Conservation (phyloP, 805 yeast species). For the Ogataea ganodermae region DNA sequence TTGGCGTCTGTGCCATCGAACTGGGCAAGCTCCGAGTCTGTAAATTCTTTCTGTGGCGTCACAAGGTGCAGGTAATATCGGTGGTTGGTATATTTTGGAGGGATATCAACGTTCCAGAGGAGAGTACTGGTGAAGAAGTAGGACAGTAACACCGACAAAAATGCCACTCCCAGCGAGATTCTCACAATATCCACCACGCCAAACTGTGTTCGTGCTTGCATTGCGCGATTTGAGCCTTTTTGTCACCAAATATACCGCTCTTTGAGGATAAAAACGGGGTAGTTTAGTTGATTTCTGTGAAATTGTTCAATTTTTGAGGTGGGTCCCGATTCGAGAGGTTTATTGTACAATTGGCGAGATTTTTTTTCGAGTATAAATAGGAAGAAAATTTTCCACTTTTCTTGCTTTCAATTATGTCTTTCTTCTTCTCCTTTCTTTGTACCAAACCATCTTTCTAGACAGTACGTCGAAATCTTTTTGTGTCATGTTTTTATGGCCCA, state of each 20-base stretch:
- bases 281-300: too few species aligned
- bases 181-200: conserved; percentile 30
- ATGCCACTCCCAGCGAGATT: conserved; percentile 46
- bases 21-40: conserved; percentile 47
- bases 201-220: conserved; percentile 6
- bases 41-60: conserved; percentile 33
- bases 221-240: neutral
- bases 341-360: neutral
- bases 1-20: conserved; percentile 51
- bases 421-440: conserved; percentile 24
- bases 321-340: conserved; percentile 6
- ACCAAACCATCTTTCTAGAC: conserved; percentile 40
- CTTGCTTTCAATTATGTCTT: neutral
- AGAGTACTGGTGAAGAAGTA: conserved; percentile 58
- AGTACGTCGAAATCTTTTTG: conserved; percentile 32
- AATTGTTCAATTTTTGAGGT: neutral
- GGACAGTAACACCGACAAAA: conserved; percentile 50
- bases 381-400: conserved; percentile 10
- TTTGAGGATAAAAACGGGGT: too few species aligned
- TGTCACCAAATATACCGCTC: too few species aligned
- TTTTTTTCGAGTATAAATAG: conserved; percentile 3
- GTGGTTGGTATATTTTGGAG: conserved; percentile 7
- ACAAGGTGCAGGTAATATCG: conserved; percentile 5
- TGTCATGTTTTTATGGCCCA: conserved; percentile 22
- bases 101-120: conserved; percentile 56